Base-by-base conservation (phyloP, 306 rosid genomes). In the Dalbergia oliveri region DNA sequence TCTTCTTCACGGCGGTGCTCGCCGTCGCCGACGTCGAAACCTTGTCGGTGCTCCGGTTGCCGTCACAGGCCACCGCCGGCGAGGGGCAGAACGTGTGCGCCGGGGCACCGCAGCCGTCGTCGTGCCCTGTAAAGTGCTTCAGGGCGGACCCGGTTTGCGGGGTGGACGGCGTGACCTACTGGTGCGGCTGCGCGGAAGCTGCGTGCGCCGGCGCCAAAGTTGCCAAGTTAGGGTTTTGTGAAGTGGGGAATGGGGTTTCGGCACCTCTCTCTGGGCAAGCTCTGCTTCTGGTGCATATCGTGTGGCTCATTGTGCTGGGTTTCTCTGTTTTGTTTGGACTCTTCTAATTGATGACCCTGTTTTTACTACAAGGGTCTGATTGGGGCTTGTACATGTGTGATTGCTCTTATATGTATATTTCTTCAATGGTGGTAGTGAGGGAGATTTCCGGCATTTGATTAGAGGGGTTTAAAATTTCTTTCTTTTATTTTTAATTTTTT, bases 171-270 rank as follows among this genome's bases (percentile, higher is more conserved):
- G 87, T 94, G 51, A 94, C 97, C 33, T 94, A 92, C 75, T 94
- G 99, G 99, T 92, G 97, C 44, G 98, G 98, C 6, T 94, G 97
- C 83, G 91, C 83, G 5, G 97, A 92, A 35, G 98, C 99, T 0
- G 87, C 84, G 2, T 94, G 99, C 50, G 89, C 95, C 1, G 95
- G 97, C 13, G 79, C 64, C 3, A 81, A 84, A 26, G 97, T 94
- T 5, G 89, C 90, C 34, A 94, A 89, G 21, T 33, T 83, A 47
- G 97, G 99, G 0, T 93, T 87, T 37, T 94, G 97, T 64, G 95
- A 94, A 84, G 90, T 94, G 8, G 95, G 97, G 0, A 94, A 79
- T 43, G 97, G 91, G 9, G 92, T 89, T 13, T 84, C 97, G 0
- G 90, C 83, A 5, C 87, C 97, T 83, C 85, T 94, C 26, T 89